Evolutionary conservation across 169 alveolate genomes (phyloP), one percentile per base, ranked within the genome.

Genomic region (Plasmodium sp.): DNA sequence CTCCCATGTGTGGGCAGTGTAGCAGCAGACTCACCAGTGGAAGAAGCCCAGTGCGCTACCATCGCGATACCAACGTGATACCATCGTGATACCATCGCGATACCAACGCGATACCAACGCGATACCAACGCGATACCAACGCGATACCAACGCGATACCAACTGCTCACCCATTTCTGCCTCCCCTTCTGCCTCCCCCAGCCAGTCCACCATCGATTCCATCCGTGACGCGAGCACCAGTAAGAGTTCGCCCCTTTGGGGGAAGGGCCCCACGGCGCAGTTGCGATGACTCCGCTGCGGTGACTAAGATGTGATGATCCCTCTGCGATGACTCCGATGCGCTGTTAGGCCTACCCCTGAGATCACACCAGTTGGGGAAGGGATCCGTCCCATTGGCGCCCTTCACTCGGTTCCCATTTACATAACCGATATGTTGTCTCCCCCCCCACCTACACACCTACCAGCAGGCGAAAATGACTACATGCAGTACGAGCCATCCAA

Each of bases 191-290:
- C 9, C 34, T n/a, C 36, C 22, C 79, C 10, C 45, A 86, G 94
- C 39, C 94, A 73, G 58, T 90, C 94, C 43, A 90, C 91, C 48
- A 62, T 90, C 74, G 88, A 81, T 81, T 90, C 94, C 31, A 41
- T 86, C 27, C 83, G 94, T 22, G 81, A 33, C 54, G 18, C 71
- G 18, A 56, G 67, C 54, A 27, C 82, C 2, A 77, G 94, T 86
- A 86, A 43, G 27, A 56, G 1, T 22, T 71, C 31, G 43, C 51
- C 43, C 27, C 75, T 62, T 62, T 18, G 27, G 14, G 34, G 75
- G 22, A 62, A 14, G 18, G 14, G 14, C 2, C 34, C 5, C 3
- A 18, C 27, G 1, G 14, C 36, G 34, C 36, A 45, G 56, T 45
- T 45, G 56, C 12, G n/a, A 45, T 45, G 56, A 43, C 54, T 43